These are phyloP conservation scores for Uronychia setigera DNA, from an alignment of 73 alveolate genomes.

Conservation along the genomic window DNA sequence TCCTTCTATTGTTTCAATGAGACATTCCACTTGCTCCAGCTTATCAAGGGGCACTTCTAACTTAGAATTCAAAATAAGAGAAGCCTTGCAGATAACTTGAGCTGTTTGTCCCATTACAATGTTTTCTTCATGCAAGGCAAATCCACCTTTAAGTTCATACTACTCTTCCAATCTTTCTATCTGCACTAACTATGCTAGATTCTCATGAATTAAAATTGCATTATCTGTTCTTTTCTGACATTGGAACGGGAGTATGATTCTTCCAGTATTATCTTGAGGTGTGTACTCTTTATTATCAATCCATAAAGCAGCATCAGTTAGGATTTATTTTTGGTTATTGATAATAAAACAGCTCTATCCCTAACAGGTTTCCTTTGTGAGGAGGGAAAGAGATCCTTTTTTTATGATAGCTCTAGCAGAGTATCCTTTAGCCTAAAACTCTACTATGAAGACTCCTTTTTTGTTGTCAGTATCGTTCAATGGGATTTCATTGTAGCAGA, in stretches of 20 bases:
- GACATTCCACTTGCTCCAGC: neutral
- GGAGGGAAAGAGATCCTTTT: slow-evolving; percentile 77
- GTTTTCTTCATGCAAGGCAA: slow-evolving; percentile 15
- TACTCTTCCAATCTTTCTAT: slow-evolving; percentile 40
- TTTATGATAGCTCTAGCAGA: slow-evolving; percentile 86
- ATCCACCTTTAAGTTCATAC: slow-evolving; percentile 19
- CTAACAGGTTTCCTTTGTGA: slow-evolving; percentile 71
- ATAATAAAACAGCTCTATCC: slow-evolving; percentile 81
- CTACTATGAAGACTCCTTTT: slow-evolving; percentile 86
- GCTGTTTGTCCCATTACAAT: neutral
- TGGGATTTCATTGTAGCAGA: neutral
- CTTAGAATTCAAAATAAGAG: neutral
- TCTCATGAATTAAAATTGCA: slow-evolving; percentile 39
- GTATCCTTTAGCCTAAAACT: slow-evolving; percentile 81
- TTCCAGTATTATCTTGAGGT: slow-evolving; percentile 61
- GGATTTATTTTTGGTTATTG: slow-evolving; percentile 76
- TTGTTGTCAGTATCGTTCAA: slow-evolving; percentile 49
- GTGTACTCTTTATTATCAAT: slow-evolving; percentile 64
- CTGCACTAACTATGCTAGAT: slow-evolving; percentile 49
- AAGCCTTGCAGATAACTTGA: neutral
- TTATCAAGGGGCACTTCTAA: neutral
- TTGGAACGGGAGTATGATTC: slow-evolving; percentile 83
- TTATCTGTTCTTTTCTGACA: slow-evolving; percentile 5
- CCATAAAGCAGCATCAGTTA: slow-evolving; percentile 83
- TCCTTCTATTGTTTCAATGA: neutral